Base-by-base conservation (phyloP, 2,329 filamentous ascomycete genomes). In the Stagonosporopsis rhizophila region DNA sequence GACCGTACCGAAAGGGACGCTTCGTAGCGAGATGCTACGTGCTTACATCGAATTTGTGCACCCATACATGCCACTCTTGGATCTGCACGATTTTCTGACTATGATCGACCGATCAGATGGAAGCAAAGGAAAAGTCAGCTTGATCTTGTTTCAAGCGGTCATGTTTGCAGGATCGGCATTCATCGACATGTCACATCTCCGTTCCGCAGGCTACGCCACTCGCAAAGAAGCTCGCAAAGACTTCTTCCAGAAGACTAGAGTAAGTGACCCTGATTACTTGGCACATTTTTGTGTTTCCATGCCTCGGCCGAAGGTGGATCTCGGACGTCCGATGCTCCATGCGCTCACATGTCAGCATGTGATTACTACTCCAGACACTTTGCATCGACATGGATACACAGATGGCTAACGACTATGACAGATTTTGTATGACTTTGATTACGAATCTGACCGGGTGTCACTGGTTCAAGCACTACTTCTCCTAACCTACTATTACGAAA, bases 401-500 rank as follows among this genome's bases (percentile, higher is more conserved):
- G 32, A 34, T 41, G 27, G 46, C 50, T 49, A 30, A 58, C 44
- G 30, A 42, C 15, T 38, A 49, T 38, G 59, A 38, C 66, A 92
- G 87, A 83, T 95, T 3, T 82, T 98, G 17, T 97, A 97, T 77
- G 93, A 97, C 73, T 96, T 96, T 65, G 94, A 98, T 75, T 96
- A 96, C 75, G 94, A 98, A 77, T 86, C 88, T 40, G 93, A 97
- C 75, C 90, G 93, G 47, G 88, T 97, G 55, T 87, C 92, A 19
- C 84, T 97, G 22, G 92, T 97, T 15, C 94, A 97, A 77, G 89
- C 91, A 4, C 82, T 97, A 20, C 82, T 97, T 22, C 83, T 97
- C 57, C 93, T 97, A 90, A 96, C 93, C 3, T 96, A 96, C 75
- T 98, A 94, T 90, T 97, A 97, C 75, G 93, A 97, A 77, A 96